Conservation (phyloP, 768 basidiomycete genomes). For the Russula brevipes region DNA sequence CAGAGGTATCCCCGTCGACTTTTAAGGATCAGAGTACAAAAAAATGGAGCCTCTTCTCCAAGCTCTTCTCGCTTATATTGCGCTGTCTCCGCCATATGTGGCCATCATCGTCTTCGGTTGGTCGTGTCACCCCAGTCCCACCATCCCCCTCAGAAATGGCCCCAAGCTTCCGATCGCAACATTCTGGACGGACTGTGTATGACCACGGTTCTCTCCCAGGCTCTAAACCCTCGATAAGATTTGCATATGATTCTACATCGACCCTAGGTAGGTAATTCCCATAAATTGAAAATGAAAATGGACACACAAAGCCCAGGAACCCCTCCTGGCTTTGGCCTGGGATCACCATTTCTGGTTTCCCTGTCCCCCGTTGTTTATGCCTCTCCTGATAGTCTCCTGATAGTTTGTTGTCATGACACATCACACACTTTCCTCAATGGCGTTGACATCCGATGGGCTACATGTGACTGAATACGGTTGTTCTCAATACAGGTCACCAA, state of each 20-base stretch:
- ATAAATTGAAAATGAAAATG: not conserved
- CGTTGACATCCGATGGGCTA: not conserved
- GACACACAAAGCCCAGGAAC: not conserved
- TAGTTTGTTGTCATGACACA: not conserved
- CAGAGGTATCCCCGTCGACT: no score
- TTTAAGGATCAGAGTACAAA: no score
- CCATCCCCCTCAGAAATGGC: no score
- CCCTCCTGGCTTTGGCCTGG: not conserved
- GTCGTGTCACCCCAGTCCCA: not conserved
- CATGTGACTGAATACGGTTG: not conserved
- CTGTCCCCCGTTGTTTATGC: not conserved
- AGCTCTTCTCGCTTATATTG: no score
- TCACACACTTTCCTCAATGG: not conserved
- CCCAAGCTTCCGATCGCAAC: not conserved
- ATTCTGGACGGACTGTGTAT: not conserved
- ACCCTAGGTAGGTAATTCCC: slow-evolving; percentile 1
- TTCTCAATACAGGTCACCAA: not conserved
- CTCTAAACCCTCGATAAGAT: not conserved
- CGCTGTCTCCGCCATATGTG: no score
- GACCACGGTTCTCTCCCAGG: not conserved
- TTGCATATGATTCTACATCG: not conserved
- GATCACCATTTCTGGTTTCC: not conserved
- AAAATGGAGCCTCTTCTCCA: no score
- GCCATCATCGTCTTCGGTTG: not conserved
- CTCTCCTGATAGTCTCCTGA: no score